A percentile compares a stretch with the other conserved stretches of the same genome.
These are phyloP conservation scores for Filobasidium wieringae DNA, from an alignment of 768 basidiomycete species.

Conservation along the genomic window DNA sequence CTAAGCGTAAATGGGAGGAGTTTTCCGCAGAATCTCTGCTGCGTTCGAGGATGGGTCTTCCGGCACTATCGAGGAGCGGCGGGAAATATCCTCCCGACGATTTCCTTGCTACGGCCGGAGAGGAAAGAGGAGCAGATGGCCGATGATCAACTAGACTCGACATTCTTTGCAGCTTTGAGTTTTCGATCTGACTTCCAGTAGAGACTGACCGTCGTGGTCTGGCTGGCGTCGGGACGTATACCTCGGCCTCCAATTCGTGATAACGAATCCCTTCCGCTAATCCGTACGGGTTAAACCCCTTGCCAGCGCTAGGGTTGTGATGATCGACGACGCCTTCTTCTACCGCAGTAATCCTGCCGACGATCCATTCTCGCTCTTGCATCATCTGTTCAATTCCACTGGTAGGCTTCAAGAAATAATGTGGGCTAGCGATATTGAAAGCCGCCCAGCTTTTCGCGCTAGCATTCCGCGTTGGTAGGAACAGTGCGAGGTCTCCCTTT, in stretches of 20 bases:
- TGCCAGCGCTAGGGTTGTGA: not conserved
- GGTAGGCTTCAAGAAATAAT: constrained; percentile 87
- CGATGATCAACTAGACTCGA: not conserved
- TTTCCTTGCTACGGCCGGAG: not conserved
- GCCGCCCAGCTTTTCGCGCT: constrained; percentile 93
- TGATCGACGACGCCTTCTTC: constrained; percentile 29
- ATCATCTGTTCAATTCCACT: constrained; percentile 78
- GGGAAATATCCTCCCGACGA: not conserved
- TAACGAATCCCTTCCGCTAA: constrained; percentile 34
- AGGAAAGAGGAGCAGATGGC: not conserved
- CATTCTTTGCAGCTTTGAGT: not conserved
- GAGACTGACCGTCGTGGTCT: not conserved
- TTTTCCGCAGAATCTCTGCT: not conserved
- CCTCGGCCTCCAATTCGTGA: constrained; percentile 9
- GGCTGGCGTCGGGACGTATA: not conserved
- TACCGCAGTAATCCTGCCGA: constrained; percentile 31
- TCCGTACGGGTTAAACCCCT: constrained; percentile 29
- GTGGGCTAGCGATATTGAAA: constrained; percentile 75
- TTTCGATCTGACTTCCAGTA: not conserved
- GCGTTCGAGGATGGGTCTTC: not conserved
- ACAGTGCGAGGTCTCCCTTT: constrained; percentile 88
- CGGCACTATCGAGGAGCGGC: not conserved
- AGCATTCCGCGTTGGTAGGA: constrained; percentile 89
- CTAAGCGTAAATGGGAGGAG: not conserved
- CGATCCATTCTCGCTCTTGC: constrained; percentile 63